Evolutionary conservation across 139 green algal species (phyloP).

Genomic region (Picochlorum costavermella): DNA sequence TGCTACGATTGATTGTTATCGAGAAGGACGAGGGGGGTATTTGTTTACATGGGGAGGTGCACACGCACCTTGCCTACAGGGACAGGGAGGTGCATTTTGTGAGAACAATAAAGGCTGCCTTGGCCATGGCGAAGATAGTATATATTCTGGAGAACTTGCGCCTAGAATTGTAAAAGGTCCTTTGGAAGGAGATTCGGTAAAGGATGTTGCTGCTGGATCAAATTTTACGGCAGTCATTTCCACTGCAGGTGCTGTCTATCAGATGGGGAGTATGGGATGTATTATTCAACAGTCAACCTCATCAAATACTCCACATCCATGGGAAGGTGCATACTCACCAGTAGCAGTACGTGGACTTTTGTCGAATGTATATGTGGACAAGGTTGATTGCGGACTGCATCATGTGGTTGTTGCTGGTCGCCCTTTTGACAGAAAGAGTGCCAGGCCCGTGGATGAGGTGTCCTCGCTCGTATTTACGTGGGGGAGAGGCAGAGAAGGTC

Average conservation of each 20-base stretch:
- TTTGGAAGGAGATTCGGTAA: constrained; percentile 20
- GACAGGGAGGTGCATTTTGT: constrained; percentile 6
- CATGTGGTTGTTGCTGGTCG: constrained; percentile 50
- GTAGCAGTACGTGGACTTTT: constrained; percentile 25
- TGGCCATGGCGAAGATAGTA: constrained; percentile 41
- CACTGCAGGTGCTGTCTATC: constrained; percentile 51
- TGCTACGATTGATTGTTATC: constrained; percentile 1
- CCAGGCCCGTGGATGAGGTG: constrained; percentile 2
- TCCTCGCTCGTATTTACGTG: constrained; percentile 49
- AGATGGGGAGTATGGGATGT: constrained; percentile 71
- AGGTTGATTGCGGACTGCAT: constrained; percentile 50
- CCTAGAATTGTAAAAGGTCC: constrained; percentile 34
- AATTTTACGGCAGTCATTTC: constrained; percentile 72
- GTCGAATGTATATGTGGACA: constrained; percentile 28
- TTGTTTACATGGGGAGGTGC: constrained; percentile 77
- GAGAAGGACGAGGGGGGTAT: constrained; percentile 29
- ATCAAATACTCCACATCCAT: constrained; percentile 15
- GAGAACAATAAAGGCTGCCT: constrained; percentile 62
- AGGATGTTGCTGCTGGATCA: constrained; percentile 58
- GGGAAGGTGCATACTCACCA: constrained; percentile 33
- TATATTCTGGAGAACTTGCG: constrained; percentile 40
- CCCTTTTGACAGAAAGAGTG: constrained; percentile 19
- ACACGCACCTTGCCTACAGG: constrained; percentile 18
- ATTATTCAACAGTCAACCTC: neutral
- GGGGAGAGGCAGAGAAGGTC: constrained; percentile 55